These are phyloP conservation scores for Crucihimalaya himalaica DNA, from an alignment of 345 rosid species.

Conservation along the genomic window DNA sequence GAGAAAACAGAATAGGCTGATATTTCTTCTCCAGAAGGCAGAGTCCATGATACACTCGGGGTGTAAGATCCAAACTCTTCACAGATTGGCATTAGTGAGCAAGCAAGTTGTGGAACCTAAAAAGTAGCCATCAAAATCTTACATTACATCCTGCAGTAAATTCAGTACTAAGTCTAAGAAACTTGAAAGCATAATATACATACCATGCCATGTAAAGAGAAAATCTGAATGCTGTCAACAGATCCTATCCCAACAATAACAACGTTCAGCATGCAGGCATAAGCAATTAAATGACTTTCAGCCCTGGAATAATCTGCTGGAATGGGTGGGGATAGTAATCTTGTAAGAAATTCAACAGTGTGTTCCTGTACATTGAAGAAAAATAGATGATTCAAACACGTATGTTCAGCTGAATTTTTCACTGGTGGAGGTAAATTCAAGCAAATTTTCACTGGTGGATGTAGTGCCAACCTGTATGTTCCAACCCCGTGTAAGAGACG, in stretches of 20 bases:
- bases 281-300: slow-evolving; percentile 70
- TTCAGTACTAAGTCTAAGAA: not conserved
- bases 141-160: not conserved
- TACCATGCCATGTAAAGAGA: slow-evolving; percentile 94
- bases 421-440: slow-evolving; percentile 11
- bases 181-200: slow-evolving; percentile 24
- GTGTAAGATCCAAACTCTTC: slow-evolving; percentile 90
- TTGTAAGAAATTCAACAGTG: slow-evolving; percentile 74
- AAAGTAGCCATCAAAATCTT: slow-evolving; percentile 25
- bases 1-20: slow-evolving; percentile 88
- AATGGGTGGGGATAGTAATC: slow-evolving; percentile 76
- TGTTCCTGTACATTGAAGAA: slow-evolving; percentile 66
- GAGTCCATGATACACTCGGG: slow-evolving; percentile 74
- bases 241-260: slow-evolving; percentile 85
- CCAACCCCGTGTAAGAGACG: slow-evolving; percentile 95
- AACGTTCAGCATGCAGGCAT: slow-evolving; percentile 85
- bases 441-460: slow-evolving; percentile 4
- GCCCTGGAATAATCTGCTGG: slow-evolving; percentile 58
- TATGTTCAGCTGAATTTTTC: not conserved
- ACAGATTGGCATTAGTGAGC: slow-evolving; percentile 91
- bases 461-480: slow-evolving; percentile 71
- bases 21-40: slow-evolving; percentile 72
- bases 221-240: slow-evolving; percentile 88
- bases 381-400: not conserved
- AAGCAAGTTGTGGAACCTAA: slow-evolving; percentile 91